These are phyloP conservation scores for Mallotus repandus DNA, from an alignment of 441 rosid species.

Conservation along the genomic window DNA sequence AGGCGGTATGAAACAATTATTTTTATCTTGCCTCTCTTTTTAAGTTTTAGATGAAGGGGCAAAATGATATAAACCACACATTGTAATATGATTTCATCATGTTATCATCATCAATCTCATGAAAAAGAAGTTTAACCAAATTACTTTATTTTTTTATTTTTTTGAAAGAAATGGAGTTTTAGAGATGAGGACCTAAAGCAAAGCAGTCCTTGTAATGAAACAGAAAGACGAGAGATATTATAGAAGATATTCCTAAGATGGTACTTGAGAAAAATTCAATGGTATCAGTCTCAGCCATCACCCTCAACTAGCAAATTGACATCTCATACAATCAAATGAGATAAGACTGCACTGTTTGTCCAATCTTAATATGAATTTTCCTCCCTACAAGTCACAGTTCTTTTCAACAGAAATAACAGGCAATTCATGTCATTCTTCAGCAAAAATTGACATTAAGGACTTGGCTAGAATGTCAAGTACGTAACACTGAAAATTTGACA, in stretches of 20 bases:
- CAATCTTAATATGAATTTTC: not conserved
- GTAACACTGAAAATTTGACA: not conserved
- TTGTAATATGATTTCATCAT: not conserved
- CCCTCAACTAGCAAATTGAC: not conserved
- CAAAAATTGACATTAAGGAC: not conserved
- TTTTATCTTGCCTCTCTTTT: too few relatives aligned
- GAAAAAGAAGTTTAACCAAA: not conserved
- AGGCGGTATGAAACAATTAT: too few relatives aligned
- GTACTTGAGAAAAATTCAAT: not conserved
- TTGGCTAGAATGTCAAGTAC: not conserved
- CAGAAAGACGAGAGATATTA: not conserved
- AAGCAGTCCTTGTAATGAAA: not conserved
- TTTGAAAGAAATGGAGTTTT: not conserved
- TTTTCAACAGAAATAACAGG: not conserved
- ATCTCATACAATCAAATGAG: not conserved
- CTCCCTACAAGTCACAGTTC: not conserved
- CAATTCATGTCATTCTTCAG: not conserved
- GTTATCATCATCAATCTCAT: not conserved
- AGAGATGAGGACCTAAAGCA: not conserved
- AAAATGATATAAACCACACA: not conserved
- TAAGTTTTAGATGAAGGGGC: too few relatives aligned
- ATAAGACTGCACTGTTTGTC: not conserved
- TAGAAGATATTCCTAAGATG: not conserved
- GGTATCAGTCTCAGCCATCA: slow-evolving; percentile 8
- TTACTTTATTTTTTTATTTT: too few relatives aligned